Percentiles rank a stretch among this genome's conserved stretches.
phyloP scores from a whole-genome alignment of 164 flowering plant species.

The Nymphaea thermarum region DNA sequence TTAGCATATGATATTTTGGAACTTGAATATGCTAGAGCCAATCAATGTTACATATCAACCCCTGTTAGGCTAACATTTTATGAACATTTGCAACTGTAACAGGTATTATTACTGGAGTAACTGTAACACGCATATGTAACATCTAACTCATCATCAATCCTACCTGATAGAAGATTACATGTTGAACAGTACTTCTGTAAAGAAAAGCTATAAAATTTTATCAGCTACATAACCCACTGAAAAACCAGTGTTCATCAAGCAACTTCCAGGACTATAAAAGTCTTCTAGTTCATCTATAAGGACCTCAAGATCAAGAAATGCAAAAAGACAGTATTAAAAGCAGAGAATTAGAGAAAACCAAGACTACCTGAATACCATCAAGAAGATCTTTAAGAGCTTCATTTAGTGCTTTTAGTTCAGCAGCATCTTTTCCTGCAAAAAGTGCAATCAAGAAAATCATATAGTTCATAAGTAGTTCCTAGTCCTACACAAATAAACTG shows the following conservation, averaged over 20 bases:
- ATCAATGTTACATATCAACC: too few species aligned
- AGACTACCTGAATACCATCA: constrained; percentile 76
- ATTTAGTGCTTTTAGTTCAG: constrained; percentile 68
- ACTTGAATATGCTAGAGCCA: too few species aligned
- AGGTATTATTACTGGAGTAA: too few species aligned
- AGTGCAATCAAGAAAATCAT: background rate
- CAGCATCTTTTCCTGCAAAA: constrained; percentile 49
- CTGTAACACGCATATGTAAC: too few species aligned
- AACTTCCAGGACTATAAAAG: background rate
- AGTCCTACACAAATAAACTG: background rate
- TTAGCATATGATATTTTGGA: too few species aligned
- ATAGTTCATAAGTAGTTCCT: background rate
- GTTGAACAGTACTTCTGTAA: background rate
- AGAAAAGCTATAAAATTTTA: background rate
- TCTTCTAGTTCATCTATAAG: background rate
- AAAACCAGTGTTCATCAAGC: background rate
- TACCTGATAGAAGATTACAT: too few species aligned
- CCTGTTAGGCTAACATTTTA: too few species aligned
- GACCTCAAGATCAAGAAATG: background rate
- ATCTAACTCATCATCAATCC: too few species aligned
- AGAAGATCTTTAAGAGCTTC: constrained; percentile 88
- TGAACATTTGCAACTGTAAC: too few species aligned
- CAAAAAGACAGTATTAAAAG: background rate
- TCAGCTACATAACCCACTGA: background rate
- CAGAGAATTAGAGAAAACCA: too few species aligned